Evolutionary conservation across 2,329 filamentous ascomycete species (phyloP), one percentile per base, ranked within the genome.

Genomic region (Diplocarpon rosae): DNA sequence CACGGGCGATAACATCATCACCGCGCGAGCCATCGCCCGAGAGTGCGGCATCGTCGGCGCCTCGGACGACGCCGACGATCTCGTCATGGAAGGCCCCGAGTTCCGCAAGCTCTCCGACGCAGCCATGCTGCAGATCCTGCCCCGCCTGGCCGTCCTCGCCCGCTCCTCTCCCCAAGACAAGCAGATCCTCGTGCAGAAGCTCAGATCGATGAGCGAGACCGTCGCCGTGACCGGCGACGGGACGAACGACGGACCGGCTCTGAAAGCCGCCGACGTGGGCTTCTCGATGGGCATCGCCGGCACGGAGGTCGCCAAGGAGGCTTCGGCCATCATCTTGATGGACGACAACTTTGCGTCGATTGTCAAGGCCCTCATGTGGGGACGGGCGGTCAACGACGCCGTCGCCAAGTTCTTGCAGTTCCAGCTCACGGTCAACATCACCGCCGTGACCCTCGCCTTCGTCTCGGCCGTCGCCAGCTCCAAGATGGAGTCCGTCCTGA

Each of bases 351-450:
- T 78, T 58, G 65, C 72, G 1, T 78, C 75, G 2, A 80, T 81
- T 52, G 73, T 80, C 45, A 75, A 75, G 53, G 73, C 73, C 11
- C 63, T 78, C 47, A 73, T 73, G 66, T 78, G 75, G 75, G 75
- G 75, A 42, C 70, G 75, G 46, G 73, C 75, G 14, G 72, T 72
- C 49, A 73, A 73, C 52, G 70, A 73, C 52, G 68, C 70, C 2
- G 70, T 73, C 17, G 66, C 69, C 56, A 73, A 73, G 53, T 73
- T 73, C 55, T 57, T 73, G 41, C 66, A 74, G 51, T 73, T 73
- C 49, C 76, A 80, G 64, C 70, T 82, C 53, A 80, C 76, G 0
- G 84, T 89, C 63, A 89, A 88, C 66, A 85, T 88, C 56, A 88
- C 83, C 2, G 84, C 84, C 39, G 84, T 88, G 39, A 56, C 80